Conservation (phyloP, 139 green algal genomes). For the Coelastrella sp. region DNA sequence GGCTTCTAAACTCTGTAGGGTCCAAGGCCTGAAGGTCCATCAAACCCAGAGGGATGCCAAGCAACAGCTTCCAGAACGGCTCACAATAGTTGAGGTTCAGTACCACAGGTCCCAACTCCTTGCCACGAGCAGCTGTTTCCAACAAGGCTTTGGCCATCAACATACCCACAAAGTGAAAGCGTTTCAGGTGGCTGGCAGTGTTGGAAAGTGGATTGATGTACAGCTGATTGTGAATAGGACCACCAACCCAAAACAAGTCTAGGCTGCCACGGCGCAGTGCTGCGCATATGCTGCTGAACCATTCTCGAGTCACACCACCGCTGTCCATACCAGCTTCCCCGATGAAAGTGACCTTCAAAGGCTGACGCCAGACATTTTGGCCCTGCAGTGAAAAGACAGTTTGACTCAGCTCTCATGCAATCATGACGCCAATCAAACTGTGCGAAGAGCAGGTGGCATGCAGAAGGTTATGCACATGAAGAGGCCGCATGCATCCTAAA, state of each 20-base stretch:
- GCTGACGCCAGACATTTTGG: slow-evolving; percentile 61
- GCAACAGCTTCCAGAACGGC: slow-evolving; percentile 76
- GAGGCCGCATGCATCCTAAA: too few relatives aligned
- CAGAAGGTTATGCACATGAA: too few relatives aligned
- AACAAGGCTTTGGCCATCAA: slow-evolving; percentile 77
- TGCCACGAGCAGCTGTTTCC: slow-evolving; percentile 64
- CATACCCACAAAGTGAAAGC: slow-evolving; percentile 72
- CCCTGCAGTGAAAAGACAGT: slow-evolving; percentile 38
- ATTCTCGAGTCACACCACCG: slow-evolving; percentile 71
- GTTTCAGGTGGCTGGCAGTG: slow-evolving; percentile 65
- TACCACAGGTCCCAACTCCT: slow-evolving; percentile 71
- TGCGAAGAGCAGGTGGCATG: too few relatives aligned
- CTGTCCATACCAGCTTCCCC: slow-evolving; percentile 73
- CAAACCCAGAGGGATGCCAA: slow-evolving; percentile 67
- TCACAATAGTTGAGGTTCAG: slow-evolving; percentile 73
- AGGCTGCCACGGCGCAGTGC: slow-evolving; percentile 63
- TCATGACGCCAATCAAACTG: not conserved
- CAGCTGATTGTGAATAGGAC: slow-evolving; percentile 53
- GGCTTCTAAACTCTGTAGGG: slow-evolving; percentile 62
- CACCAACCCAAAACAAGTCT: slow-evolving; percentile 69
- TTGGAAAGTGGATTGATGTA: slow-evolving; percentile 71
- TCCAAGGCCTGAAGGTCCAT: slow-evolving; percentile 70
- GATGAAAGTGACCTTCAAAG: slow-evolving; percentile 67
- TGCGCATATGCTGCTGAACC: slow-evolving; percentile 69
- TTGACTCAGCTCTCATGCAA: too few relatives aligned